Conservation (phyloP, 2,329 filamentous ascomycete genomes). For the Colletotrichum sp. region DNA sequence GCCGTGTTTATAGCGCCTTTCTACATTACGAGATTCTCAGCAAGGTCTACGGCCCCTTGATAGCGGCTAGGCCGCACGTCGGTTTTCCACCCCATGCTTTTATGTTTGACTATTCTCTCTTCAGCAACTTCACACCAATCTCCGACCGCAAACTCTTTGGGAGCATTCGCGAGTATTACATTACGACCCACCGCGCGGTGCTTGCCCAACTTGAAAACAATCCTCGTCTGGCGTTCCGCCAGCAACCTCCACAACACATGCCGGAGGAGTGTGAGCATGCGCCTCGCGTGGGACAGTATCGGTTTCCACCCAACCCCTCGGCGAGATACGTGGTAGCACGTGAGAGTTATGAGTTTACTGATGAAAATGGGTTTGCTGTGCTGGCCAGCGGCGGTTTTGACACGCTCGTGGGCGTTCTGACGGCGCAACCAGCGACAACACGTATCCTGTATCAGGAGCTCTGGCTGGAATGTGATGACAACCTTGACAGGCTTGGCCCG, state of each 20-base stretch:
- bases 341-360: too few species aligned
- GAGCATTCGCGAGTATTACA: neutral
- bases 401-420: neutral
- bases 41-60: neutral
- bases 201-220: neutral
- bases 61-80: neutral
- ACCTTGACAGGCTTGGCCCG: rapidly evolving
- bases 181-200: neutral
- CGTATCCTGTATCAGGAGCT: rapidly evolving
- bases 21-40: neutral
- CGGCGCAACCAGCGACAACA: neutral
- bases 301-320: neutral
- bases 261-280: neutral
- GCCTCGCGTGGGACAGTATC: neutral
- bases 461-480: neutral
- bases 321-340: neutral
- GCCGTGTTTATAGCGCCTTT: neutral
- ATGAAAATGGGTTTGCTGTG: neutral
- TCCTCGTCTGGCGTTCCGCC: neutral
- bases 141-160: neutral
- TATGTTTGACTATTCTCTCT: neutral
- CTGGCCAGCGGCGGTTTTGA: neutral
- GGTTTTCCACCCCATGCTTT: too few species aligned
- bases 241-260: neutral
- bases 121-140: neutral